These are phyloP conservation scores for Meira miltonrushii DNA, from an alignment of 1,284 basidiomycete species.

Conservation along the genomic window DNA sequence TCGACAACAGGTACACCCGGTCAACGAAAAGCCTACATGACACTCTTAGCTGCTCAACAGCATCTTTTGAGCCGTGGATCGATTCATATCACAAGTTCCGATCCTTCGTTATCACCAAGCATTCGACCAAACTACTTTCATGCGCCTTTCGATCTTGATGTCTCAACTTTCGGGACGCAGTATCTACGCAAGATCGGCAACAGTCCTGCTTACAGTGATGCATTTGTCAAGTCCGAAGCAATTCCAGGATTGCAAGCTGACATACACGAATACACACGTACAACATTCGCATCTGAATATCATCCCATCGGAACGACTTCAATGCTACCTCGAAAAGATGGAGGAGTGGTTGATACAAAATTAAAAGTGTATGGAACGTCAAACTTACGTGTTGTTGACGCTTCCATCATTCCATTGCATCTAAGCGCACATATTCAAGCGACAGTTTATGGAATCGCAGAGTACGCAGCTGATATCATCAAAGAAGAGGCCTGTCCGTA, in stretches of 20 bases:
- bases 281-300: constrained; percentile 45
- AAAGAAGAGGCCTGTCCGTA: neutral
- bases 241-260: constrained; percentile 30
- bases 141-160: constrained; percentile 32
- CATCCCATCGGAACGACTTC: constrained; percentile 62
- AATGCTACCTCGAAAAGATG: constrained; percentile 62
- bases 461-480: constrained; percentile 53
- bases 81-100: constrained; percentile 59
- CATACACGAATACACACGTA: constrained; percentile 48
- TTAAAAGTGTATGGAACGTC: constrained; percentile 63
- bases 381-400: constrained; percentile 60
- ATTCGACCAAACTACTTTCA: constrained; percentile 63
- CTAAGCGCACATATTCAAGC: constrained; percentile 59
- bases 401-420: constrained; percentile 47
- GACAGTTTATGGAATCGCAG: constrained; percentile 45
- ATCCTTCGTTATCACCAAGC: constrained; percentile 59
- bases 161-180: constrained; percentile 35
- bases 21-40: constrained; percentile 37
- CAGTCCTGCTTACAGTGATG: constrained; percentile 26
- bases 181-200: constrained; percentile 38
- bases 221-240: constrained; percentile 27
- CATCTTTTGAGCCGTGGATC: constrained; percentile 60
- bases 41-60: constrained; percentile 57
- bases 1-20: constrained; percentile 35
- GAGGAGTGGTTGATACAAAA: constrained; percentile 65